These are phyloP conservation scores for Aspergillus leporis DNA, from an alignment of 495 filamentous ascomycete species.

Conservation along the genomic window DNA sequence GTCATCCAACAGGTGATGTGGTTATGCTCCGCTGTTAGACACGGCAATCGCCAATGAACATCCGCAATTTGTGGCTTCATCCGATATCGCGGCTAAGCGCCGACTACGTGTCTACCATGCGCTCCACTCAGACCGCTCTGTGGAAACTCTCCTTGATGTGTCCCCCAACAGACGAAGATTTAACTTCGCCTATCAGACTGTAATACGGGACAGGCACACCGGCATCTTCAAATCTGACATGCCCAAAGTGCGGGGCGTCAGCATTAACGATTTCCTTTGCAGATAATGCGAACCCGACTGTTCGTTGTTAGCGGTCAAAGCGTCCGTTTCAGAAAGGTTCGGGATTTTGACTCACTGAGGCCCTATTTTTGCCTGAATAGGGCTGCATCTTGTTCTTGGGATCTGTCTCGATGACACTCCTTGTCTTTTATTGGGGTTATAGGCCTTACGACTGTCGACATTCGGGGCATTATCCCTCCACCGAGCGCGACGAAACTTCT, in stretches of 20 bases:
- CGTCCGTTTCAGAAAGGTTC: neutral
- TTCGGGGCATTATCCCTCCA: neutral
- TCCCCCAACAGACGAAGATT: neutral
- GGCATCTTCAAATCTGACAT: neutral
- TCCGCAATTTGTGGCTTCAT: neutral
- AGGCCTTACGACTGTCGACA: neutral
- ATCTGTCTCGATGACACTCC: neutral
- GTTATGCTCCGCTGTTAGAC: neutral
- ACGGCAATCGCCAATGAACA: constrained; percentile 5
- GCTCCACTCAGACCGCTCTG: neutral
- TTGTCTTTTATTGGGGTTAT: neutral
- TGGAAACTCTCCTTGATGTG: constrained; percentile 1
- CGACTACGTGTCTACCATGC: constrained; percentile 13
- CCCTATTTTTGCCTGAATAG: neutral
- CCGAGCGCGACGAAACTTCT: neutral
- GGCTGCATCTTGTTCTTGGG: neutral
- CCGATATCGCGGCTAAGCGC: constrained; percentile 7
- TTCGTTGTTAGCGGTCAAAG: neutral
- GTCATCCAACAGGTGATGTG: neutral
- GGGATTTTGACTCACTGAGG: neutral
- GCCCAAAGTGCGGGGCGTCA: constrained; percentile 2
- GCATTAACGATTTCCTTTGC: neutral
- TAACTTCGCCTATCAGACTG: neutral
- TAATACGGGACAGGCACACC: neutral
- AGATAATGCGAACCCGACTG: neutral